A percentile compares a stretch with the other conserved stretches of the same genome.
These are phyloP conservation scores for Mucor circinelloides DNA, from an alignment of 371 early-diverging fungal species.

Conservation along the genomic window DNA sequence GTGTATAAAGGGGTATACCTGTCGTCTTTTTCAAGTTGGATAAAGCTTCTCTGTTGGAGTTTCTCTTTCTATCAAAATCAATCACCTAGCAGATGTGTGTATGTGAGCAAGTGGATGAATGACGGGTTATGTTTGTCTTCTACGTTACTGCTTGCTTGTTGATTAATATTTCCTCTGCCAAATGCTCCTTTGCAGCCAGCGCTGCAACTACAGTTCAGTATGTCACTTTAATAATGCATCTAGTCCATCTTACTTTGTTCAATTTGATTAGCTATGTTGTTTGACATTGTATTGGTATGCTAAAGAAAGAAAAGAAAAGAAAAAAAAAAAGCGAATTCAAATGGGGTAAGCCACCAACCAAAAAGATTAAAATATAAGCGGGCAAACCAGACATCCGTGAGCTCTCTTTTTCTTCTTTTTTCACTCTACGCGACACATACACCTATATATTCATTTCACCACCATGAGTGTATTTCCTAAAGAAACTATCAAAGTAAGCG, in stretches of 20 bases:
- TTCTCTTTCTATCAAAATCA: conserved; percentile 63
- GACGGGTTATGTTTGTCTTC: too few species aligned
- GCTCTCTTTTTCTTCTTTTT: background rate
- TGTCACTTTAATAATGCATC: background rate
- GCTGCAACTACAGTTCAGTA: conserved; percentile 24
- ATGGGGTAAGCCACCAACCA: background rate
- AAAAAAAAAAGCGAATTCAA: background rate
- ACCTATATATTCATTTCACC: background rate
- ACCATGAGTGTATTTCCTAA: conserved; percentile 27
- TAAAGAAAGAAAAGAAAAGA: background rate
- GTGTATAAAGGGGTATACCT: conserved; percentile 15
- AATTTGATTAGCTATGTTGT: conserved; percentile 18
- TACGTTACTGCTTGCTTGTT: conserved; percentile 59
- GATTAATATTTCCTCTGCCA: conserved; percentile 63
- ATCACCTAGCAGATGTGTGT: conserved; percentile 45
- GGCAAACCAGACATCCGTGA: background rate
- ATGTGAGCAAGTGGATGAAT: background rate
- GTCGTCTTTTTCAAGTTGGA: conserved; percentile 43
- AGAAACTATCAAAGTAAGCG: conserved; percentile 15
- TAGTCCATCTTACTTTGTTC: conserved; percentile 20
- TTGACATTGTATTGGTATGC: background rate
- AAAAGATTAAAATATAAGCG: background rate
- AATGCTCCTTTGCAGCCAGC: conserved; percentile 55
- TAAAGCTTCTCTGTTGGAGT: conserved; percentile 64
- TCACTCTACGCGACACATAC: background rate